Conservation (phyloP, 805 yeast genomes). For the Pichia phayaonensis region DNA sequence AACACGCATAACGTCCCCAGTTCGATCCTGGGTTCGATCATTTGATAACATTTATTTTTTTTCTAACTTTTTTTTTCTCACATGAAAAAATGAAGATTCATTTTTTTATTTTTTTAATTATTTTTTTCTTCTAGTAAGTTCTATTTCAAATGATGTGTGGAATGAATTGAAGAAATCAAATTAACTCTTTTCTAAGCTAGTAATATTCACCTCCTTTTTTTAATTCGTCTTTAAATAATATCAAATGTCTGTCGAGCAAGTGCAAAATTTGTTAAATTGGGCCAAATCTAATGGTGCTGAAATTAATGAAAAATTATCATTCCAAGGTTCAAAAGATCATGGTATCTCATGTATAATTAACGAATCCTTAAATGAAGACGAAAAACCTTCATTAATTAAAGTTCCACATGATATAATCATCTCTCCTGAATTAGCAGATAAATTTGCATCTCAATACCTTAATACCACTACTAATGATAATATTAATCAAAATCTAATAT, state of each 20-base stretch:
- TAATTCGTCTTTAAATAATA: not conserved
- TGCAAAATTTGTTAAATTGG: constrained; percentile 14
- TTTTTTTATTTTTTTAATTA: not conserved
- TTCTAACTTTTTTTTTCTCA: not conserved
- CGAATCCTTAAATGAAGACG: constrained; percentile 3
- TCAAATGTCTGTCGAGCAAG: not conserved
- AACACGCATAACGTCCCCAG: constrained; percentile 99
- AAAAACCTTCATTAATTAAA: constrained; percentile 22
- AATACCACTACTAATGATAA: constrained; percentile 1
- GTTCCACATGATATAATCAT: constrained; percentile 34
- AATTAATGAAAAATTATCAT: constrained; percentile 30
- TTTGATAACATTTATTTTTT: constrained; percentile 3
- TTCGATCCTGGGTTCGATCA: constrained; percentile 99
- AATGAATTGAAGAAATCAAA: too few species aligned
- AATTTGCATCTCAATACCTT: constrained; percentile 18
- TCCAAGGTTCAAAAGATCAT: constrained; percentile 21
- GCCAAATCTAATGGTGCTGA: constrained; percentile 32
- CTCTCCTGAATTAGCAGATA: constrained; percentile 29
- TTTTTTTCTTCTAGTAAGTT: not conserved
- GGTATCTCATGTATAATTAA: constrained; percentile 32
- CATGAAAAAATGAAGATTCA: not conserved
- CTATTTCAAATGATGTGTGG: not conserved
- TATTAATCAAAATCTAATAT: constrained; percentile 30
- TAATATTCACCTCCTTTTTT: not conserved
- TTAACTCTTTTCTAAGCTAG: too few species aligned